Evolutionary conservation across 2,329 filamentous ascomycete genomes (phyloP).

Genomic region (Pseudogymnoascus sp.): DNA sequence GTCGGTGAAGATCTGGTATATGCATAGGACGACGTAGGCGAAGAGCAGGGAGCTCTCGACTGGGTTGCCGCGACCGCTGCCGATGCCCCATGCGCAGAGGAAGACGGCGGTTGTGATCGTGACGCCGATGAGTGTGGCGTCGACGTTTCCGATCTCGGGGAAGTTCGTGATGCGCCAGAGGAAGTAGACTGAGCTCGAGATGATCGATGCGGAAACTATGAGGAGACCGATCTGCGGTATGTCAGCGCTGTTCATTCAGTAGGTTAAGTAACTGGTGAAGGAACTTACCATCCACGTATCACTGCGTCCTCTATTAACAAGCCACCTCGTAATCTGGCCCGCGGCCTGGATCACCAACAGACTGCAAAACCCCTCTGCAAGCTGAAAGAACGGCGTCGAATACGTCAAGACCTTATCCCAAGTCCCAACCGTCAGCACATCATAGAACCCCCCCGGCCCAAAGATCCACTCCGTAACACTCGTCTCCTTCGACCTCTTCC

Average conservation of each 20-base stretch:
- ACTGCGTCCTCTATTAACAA: constrained; percentile 79
- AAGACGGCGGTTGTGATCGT: constrained; percentile 90
- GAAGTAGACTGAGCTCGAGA: constrained; percentile 91
- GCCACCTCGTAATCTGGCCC: constrained; percentile 88
- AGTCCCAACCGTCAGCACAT: constrained; percentile 68
- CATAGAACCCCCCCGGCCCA: constrained; percentile 73
- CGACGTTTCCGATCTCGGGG: constrained; percentile 83
- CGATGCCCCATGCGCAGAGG: constrained; percentile 87
- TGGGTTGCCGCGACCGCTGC: constrained; percentile 85
- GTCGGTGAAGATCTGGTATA: constrained; percentile 99
- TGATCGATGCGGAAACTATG: constrained; percentile 79
- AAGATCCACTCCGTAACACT: constrained; percentile 78
- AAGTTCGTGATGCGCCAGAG: constrained; percentile 92
- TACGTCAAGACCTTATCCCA: constrained; percentile 88
- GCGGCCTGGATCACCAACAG: constrained; percentile 90
- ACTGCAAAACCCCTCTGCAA: constrained; percentile 94
- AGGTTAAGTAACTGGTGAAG: not conserved
- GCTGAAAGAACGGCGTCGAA: constrained; percentile 88
- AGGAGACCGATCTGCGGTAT: constrained; percentile 68
- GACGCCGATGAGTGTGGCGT: constrained; percentile 85
- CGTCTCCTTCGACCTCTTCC: constrained; percentile 54
- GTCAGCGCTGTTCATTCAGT: not conserved
- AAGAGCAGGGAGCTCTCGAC: constrained; percentile 93
- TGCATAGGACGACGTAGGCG: constrained; percentile 94
- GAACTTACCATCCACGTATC: constrained; percentile 88